Base-by-base conservation (phyloP, 345 rosid genomes). In the Citrus maxima region DNA sequence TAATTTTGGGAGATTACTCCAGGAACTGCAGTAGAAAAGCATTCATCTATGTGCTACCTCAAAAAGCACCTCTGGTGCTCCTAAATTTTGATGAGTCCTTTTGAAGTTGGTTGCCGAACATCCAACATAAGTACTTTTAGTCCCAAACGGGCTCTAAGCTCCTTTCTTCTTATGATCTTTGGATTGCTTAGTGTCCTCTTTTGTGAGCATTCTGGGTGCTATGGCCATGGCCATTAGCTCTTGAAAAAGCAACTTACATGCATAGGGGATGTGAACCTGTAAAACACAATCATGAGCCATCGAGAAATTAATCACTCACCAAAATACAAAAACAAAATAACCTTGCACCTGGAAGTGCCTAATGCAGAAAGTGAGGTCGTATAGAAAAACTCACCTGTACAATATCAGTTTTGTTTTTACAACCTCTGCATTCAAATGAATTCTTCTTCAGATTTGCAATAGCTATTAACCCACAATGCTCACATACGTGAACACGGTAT, bases 201-300 rank as follows among this genome's bases (percentile, higher is more conserved):
- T 95, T 1, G 95, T 91, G 2, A 94, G 89, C 99, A 96, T 94
- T 78, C 99, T 86, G 1, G 99, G 98, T 2, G 99, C 97, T 77
- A 96, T 96, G n/a, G 99, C 97, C 99, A 96, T 96, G 38, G 99
- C 84, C 99, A 94, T 94, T 35, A 96, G 95, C 88, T 96, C 99
- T 86, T 96, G 99, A 80, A 96, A 96, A 21, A 96, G 94, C 70
- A 96, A 78, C 84, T 96, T 95, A 79, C 99, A 95, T 14, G 99
- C 97, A 61, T 94, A 95, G 3, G 97, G 97, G 74, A 95, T 94
- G 81, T 95, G 87, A 21, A 95, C 99, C 99, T 95, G 89, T 59
- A 68, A 46, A 37, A 55, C 25, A 30, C 28, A n/a, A 9, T 25
- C 49, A 28, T 27, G 5, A 19, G 34, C 19, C 46, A 30, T 65